phyloP scores from a whole-genome alignment of 2,329 filamentous ascomycete genomes.

The Microsporum ferrugineum region DNA sequence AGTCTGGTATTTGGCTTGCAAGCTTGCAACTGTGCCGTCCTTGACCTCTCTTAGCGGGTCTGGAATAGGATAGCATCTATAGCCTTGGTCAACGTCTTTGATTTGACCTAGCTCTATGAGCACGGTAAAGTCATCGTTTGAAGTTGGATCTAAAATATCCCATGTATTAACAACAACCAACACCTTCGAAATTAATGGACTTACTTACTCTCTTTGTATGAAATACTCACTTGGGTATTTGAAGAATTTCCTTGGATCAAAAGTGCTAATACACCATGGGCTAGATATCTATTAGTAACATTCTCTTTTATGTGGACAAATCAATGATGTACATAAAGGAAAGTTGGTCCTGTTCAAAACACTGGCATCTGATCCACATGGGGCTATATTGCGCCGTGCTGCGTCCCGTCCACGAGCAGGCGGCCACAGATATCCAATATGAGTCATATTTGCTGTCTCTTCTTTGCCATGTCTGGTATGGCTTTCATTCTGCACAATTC shows the following conservation, averaged over 20 bases:
- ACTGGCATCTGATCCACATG: neutral
- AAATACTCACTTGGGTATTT: neutral
- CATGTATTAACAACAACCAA: neutral
- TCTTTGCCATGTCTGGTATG: neutral
- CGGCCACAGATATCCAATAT: neutral
- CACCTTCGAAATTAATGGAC: neutral
- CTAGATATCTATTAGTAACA: neutral
- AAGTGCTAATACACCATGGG: neutral
- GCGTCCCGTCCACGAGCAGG: neutral
- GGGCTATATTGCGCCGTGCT: neutral
- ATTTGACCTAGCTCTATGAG: slow-evolving; percentile 25
- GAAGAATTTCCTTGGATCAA: neutral
- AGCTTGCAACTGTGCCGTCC: slow-evolving; percentile 35
- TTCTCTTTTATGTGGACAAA: neutral
- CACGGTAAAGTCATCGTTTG: slow-evolving; percentile 27
- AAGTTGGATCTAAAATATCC: neutral
- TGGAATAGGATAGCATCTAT: slow-evolving; percentile 36
- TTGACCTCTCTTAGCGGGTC: slow-evolving; percentile 24
- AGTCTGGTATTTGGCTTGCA: slow-evolving; percentile 36
- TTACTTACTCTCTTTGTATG: neutral
- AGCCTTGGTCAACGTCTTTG: slow-evolving; percentile 32
- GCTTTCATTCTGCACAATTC: neutral
- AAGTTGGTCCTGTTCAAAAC: neutral
- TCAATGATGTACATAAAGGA: neutral
- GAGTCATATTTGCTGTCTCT: neutral